Evolutionary conservation across 306 rosid species (phyloP).

Genomic region (Gleditsia sinensis): DNA sequence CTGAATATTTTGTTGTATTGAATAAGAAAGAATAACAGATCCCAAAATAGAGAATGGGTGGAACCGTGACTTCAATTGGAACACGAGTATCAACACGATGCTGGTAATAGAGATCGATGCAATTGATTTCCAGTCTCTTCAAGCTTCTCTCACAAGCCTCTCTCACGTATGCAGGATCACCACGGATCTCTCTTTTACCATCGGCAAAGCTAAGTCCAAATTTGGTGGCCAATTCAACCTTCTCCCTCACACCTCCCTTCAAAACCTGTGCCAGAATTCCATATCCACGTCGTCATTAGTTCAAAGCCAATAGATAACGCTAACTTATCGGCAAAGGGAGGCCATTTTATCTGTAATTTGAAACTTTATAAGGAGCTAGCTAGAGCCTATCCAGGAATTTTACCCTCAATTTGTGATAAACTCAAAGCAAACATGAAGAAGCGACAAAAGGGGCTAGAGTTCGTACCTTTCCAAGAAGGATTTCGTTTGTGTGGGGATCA

Average conservation of each 20-base stretch:
- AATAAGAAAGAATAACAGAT: neutral
- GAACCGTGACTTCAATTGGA: conserved; percentile 80
- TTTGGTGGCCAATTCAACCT: conserved; percentile 68
- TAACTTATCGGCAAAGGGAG: no score
- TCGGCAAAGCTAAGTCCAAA: conserved; percentile 32
- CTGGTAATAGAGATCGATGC: conserved; percentile 77
- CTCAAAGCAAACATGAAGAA: neutral
- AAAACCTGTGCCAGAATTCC: conserved; percentile 38
- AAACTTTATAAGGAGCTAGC: no score
- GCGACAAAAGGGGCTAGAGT: neutral
- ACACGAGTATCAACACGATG: conserved; percentile 65
- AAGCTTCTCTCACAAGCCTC: conserved; percentile 70
- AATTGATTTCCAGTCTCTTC: conserved; percentile 57
- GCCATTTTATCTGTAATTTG: no score
- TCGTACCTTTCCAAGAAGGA: conserved; percentile 47
- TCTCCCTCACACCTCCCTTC: conserved; percentile 45
- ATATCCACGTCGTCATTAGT: neutral
- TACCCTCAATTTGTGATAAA: no score
- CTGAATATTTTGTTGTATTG: no score
- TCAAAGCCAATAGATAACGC: no score
- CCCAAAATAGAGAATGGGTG: neutral
- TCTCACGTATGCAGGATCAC: conserved; percentile 70
- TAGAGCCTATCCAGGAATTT: no score
- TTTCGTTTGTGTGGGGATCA: conserved; percentile 58
- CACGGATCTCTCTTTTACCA: conserved; percentile 45